phyloP scores from a whole-genome alignment of 2,329 filamentous ascomycete genomes.

The Pseudogymnoascus sp. region DNA sequence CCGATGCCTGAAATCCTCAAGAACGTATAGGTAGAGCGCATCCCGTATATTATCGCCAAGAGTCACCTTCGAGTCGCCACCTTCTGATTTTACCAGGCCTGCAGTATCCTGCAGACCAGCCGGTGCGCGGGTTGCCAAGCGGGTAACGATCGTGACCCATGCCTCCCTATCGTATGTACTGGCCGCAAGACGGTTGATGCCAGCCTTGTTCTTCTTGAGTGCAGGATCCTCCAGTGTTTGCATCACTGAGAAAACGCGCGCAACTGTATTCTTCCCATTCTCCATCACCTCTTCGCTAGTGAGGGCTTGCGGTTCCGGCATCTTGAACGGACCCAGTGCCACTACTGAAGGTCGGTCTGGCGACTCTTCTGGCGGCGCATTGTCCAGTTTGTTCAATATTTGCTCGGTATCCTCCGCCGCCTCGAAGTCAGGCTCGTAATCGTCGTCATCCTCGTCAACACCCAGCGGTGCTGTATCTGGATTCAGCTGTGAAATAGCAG shows the following conservation, averaged over 20 bases:
- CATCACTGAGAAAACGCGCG: slow-evolving; percentile 72
- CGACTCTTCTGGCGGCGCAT: slow-evolving; percentile 50
- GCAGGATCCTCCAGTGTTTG: slow-evolving; percentile 61
- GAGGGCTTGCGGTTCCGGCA: slow-evolving; percentile 69
- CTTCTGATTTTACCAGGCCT: slow-evolving; percentile 48
- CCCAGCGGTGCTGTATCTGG: slow-evolving; percentile 53
- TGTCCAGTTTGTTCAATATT: slow-evolving; percentile 68
- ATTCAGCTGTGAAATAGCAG: slow-evolving; percentile 35
- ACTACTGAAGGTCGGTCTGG: slow-evolving; percentile 31
- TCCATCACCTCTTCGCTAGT: slow-evolving; percentile 64
- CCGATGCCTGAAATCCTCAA: slow-evolving; percentile 84
- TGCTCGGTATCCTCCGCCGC: slow-evolving; percentile 71
- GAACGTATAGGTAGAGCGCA: slow-evolving; percentile 72
- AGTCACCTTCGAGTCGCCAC: slow-evolving; percentile 33
- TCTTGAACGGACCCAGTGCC: slow-evolving; percentile 63
- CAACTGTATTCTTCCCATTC: slow-evolving; percentile 66
- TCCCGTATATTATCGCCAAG: slow-evolving; percentile 70
- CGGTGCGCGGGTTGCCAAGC: slow-evolving; percentile 72
- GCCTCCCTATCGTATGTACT: slow-evolving; percentile 79
- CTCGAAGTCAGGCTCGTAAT: slow-evolving; percentile 85
- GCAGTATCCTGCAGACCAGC: slow-evolving; percentile 56
- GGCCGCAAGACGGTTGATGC: slow-evolving; percentile 77
- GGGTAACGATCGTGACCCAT: slow-evolving; percentile 81
- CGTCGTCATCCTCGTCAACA: slow-evolving; percentile 75
- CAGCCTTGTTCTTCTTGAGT: slow-evolving; percentile 55